phyloP scores from a whole-genome alignment of 2,329 filamentous ascomycete species.

The Corniculantispora saksenae region DNA sequence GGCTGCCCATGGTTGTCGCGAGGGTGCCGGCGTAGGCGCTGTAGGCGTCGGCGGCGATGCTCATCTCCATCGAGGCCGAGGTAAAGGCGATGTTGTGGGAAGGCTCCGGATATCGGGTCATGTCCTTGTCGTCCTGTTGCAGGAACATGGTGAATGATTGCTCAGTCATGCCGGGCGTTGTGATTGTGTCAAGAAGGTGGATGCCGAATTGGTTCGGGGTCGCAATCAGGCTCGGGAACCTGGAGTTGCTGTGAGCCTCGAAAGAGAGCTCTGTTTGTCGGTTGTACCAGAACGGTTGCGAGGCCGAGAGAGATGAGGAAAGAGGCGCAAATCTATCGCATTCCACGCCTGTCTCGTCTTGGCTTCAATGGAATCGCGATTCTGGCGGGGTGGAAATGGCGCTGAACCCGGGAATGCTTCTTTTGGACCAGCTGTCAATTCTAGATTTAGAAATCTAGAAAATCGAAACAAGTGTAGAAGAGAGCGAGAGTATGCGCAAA shows the following conservation, averaged over 20 bases:
- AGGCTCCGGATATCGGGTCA: conserved; percentile 49
- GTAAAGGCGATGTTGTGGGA: conserved; percentile 42
- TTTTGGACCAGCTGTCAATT: background rate
- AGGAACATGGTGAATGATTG: conserved; percentile 21
- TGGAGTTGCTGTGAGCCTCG: background rate
- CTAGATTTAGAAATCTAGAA: conserved; percentile 2
- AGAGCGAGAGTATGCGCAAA: conserved; percentile 1
- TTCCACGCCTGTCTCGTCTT: conserved; percentile 1
- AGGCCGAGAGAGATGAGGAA: background rate
- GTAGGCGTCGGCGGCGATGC: conserved; percentile 49
- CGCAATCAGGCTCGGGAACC: background rate
- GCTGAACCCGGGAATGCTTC: background rate
- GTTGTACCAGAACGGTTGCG: background rate
- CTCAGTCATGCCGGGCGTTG: conserved; percentile 9
- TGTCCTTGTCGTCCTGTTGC: conserved; percentile 38
- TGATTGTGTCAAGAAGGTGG: background rate
- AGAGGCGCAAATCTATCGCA: conserved; percentile 8
- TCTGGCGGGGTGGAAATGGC: background rate
- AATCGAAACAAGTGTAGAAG: background rate
- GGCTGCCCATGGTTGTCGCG: conserved; percentile 40
- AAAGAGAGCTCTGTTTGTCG: background rate
- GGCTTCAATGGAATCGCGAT: background rate
- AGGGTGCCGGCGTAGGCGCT: conserved; percentile 31
- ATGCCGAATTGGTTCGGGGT: background rate
- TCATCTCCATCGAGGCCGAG: conserved; percentile 48